Base-by-base conservation (phyloP, 352 stramenopile genomes). In the Phytophthora macrochlamydospora region DNA sequence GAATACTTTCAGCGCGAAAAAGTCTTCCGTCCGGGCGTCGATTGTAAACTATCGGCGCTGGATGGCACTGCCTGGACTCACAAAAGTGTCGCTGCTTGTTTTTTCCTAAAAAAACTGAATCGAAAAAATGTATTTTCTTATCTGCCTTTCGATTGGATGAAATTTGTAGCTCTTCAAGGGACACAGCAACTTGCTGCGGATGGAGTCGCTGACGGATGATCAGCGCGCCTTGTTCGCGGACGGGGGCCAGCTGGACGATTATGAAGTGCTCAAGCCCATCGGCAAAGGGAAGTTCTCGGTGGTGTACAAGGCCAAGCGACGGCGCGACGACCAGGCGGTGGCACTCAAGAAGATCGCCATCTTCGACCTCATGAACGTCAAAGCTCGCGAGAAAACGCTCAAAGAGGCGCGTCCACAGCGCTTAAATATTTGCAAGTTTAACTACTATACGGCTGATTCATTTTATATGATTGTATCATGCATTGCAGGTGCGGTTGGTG, bases 271-370 rank as follows among this genome's bases (percentile, higher is more conserved):
- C n/a, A 90, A 91, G 60, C 90, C 86, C 28, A 96, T 98, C 40
- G 93, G 90, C 33, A 98, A 97, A 61, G 93, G 92, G 49, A 98
- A 98, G 71, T 98, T 98, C 71, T 96, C 92, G 4, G 78, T 97
- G 42, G 93, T 98, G 28, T 97, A 91, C 71, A 94, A 93, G 56
- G 91, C 93, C 29, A 88, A 75, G 53, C 79, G 84, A n/a, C 78
- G 68, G 18, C 44, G 63, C 14, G 88, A 98, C 56, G 85, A 55
- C 5, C 75, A 88, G 62, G 57, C 80, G 1, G 92, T 98, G 14
- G 95, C 95, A 42, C 81, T 98, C 53, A 98, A 98, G 82, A 94
- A 97, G 67, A 97, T 98, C 61, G 81, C 78, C 45, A 95, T 98
- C 59, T 97, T 96, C 67, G 83, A 94, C 74, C 71, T 91, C 44